These are phyloP conservation scores for Epichloe baconii DNA, from an alignment of 2,329 filamentous ascomycete species.

Conservation along the genomic window DNA sequence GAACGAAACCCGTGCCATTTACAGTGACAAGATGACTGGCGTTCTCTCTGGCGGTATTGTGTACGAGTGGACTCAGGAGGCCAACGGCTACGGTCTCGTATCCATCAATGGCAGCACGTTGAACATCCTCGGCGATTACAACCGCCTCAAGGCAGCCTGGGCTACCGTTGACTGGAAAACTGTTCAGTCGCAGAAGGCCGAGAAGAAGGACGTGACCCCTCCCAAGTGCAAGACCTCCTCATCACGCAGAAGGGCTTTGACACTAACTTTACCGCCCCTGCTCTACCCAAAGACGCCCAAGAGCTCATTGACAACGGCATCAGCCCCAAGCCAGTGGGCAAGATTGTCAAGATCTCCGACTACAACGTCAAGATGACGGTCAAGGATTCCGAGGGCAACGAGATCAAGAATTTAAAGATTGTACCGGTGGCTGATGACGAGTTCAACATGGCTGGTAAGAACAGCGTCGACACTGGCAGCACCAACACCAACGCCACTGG, in stretches of 20 bases:
- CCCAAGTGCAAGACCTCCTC: conserved; percentile 53
- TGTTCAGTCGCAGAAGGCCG: conserved; percentile 50
- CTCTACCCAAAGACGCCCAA: conserved; percentile 51
- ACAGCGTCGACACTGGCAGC: conserved; percentile 22
- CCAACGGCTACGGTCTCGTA: conserved; percentile 53
- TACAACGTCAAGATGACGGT: conserved; percentile 41
- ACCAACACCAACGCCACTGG: conserved; percentile 9
- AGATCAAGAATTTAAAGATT: conserved; percentile 33
- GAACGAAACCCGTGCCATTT: conserved; percentile 62
- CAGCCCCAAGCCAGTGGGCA: conserved; percentile 46
- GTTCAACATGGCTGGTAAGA: conserved; percentile 33
- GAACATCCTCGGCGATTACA: conserved; percentile 50
- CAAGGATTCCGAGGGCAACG: conserved; percentile 26
- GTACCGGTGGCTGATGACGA: conserved; percentile 29
- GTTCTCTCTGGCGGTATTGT: conserved; percentile 65
- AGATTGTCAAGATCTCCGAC: conserved; percentile 54
- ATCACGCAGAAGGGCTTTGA: conserved; percentile 58
- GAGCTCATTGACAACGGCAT: conserved; percentile 69
- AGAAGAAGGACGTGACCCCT: conserved; percentile 34
- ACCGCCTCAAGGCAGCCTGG: conserved; percentile 64
- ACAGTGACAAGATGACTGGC: conserved; percentile 54
- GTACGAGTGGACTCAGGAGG: conserved; percentile 68
- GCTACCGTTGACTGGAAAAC: conserved; percentile 57
- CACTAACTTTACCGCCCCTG: conserved; percentile 67
- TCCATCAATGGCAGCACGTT: conserved; percentile 44